Evolutionary conservation across 345 rosid genomes (phyloP), one percentile per base, ranked within the genome.

Genomic region (Bruguiera sexangula): DNA sequence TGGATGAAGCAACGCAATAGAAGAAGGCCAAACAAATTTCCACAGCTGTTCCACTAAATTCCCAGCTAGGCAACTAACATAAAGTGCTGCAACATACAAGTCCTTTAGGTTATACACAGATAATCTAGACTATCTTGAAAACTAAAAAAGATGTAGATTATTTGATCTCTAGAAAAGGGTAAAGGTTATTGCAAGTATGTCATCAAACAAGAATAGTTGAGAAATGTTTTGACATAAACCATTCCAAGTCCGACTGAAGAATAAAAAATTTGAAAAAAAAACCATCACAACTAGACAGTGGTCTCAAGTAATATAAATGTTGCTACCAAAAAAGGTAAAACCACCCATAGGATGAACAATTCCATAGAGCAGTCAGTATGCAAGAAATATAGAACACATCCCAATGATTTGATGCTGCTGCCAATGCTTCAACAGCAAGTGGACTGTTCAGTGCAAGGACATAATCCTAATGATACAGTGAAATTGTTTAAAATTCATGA

Each of bases 11-110:
- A 94, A 63, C 10, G 96, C 97, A 62, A 94, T 91, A 43, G 98
- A 91, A 58, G 96, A 89, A 3, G 98, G 98, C 97, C 96, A 94
- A 65, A 95, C 93, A 73, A 94, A 94, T 71, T 80, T 89, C 98
- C 97, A 91, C 2, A 94, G 87, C 72, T 88, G 95, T 65, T 94
- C 98, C 74, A 94, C 98, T 66, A 91, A 73, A 78, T 91, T 91
- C 43, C 90, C 97, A 34, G 91, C 89, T 39, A 94, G 65, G 79
- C 85, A 87, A 71, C 85, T 85, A 18, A 97, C 91, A 74, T 94
- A 91, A 34, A 94, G 78, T 60, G 88, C 91, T 89, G 88, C 69
- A 76, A 71, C 60, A 69, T 50, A 65, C 9, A 50, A 66, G 19
- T 16, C 53, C 19, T 27, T 29, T 66, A 80, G 76, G 24, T 37